Evolutionary conservation across 257 asterid species (phyloP), one percentile per base, ranked within the genome.

Genomic region (Lavandula angustifolia): DNA sequence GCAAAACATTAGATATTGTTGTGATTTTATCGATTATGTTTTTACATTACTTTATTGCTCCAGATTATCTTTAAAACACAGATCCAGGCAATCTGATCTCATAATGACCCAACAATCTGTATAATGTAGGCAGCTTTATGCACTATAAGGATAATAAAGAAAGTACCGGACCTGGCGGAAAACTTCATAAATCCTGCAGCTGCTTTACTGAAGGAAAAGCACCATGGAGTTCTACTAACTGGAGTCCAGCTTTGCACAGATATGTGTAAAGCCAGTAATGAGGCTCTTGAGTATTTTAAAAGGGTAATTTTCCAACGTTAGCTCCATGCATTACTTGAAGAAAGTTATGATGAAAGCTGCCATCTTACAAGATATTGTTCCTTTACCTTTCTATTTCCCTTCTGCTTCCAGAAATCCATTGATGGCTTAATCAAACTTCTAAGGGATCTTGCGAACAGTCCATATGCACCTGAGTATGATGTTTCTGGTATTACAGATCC

Each of bases 101-200:
- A 22, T 22, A 22, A 22, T 22, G 27, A 22, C 33, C 47, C 7
- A 35, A n/a, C 43, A 58, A 56, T 61, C 61, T 56, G 38, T 62
- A 12, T 54, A 44, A 72, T 69, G 44, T 71, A 94, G 99, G 99
- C 99, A 79, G 96, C 99, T 13, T 79, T 94, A 70, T 94, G 99
- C 82, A 74, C 95, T 37, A 85, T 85, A 73, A 86, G 99, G 84
- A 90, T 94, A 77, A 85, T 94, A 77, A 90, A 76, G 85, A 94
- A 94, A 87, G 99, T 87, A 33, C 99, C 99, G 0, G 99, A 94
- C 82, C 83, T 90, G 76, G 98, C 91, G 70, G 99, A 94, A 75
- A 90, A 83, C 77, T 94, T 90, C 66, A 82, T 88, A 61, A 85
- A 83, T 67, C 57, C 96, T 43, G 84, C 98, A 12, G 91, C 92